These are phyloP conservation scores for Exserohilum turcica DNA, from an alignment of 2,329 filamentous ascomycete species.

Conservation along the genomic window DNA sequence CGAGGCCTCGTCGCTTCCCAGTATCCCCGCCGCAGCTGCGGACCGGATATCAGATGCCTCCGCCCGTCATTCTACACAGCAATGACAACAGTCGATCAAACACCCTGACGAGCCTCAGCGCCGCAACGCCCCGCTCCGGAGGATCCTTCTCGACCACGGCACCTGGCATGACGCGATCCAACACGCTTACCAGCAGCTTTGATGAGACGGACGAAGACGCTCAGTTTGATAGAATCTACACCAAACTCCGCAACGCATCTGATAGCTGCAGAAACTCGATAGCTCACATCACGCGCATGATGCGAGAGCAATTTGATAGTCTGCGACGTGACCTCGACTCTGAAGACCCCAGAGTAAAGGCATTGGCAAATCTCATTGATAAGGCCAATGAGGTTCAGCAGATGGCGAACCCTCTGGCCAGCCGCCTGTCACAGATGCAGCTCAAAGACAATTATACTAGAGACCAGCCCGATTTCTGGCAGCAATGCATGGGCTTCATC, in stretches of 20 bases:
- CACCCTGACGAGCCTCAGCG: constrained; percentile 55
- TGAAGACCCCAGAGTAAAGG: constrained; percentile 43
- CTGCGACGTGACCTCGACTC: constrained; percentile 40
- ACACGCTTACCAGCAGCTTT: constrained; percentile 64
- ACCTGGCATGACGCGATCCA: constrained; percentile 51
- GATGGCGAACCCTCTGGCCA: constrained; percentile 73
- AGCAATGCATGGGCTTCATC: constrained; percentile 76
- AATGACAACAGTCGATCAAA: constrained; percentile 59
- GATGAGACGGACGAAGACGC: constrained; percentile 73
- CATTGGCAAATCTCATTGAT: constrained; percentile 65
- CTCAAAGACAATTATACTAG: constrained; percentile 81
- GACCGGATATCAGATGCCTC: constrained; percentile 42
- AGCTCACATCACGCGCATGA: constrained; percentile 54
- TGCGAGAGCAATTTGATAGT: constrained; percentile 37
- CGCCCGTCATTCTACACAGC: constrained; percentile 52
- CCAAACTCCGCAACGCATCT: constrained; percentile 74
- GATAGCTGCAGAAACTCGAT: constrained; percentile 74
- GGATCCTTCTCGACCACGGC: constrained; percentile 74
- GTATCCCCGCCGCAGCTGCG: constrained; percentile 43
- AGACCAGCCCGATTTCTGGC: constrained; percentile 66
- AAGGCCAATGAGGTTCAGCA: constrained; percentile 73
- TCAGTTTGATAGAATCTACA: constrained; percentile 80
- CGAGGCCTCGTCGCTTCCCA: constrained; percentile 39
- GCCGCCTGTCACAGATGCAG: constrained; percentile 77
- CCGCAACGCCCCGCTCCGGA: constrained; percentile 75